Base-by-base conservation (phyloP, 192 early-diverging fungal species). In the Funneliformis geosporum region DNA sequence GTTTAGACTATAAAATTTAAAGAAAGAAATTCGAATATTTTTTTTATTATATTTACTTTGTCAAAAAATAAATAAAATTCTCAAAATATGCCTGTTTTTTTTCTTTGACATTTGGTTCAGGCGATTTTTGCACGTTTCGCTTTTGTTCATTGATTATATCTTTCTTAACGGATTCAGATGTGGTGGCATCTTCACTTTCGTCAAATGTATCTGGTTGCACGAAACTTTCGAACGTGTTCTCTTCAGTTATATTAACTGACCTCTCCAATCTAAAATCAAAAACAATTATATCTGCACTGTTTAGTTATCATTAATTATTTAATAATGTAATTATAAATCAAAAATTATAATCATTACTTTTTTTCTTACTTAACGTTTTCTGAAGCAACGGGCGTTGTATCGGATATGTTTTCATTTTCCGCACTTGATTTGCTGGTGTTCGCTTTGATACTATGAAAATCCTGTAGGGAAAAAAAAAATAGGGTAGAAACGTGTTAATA, bases 361-460 rank as follows among this genome's bases (percentile, higher is more conserved):
- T 12, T 16, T 25, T 65, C 28, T 25, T 27, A 33, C 28, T 33
- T 9, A 27, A 14, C 7, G 1, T 43, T 69, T 5, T 25, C 42
- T 69, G 67, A 42, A 43, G 40, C 28, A 5, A 12, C 9, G 0
- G 12, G 14, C 33, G n/a, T 69, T n/a, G 21, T 23, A 1, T 69
- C 42, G 50, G 50, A 55, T 43, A 21, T n/a, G 39, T 42, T 68
- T 0, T 68, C 39, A 33, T 2, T n/a, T 10, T 43, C n/a, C 33
- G 33, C 9, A n/a, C 5, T 10, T 10, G 39, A n/a, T 43, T 69
- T 42, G 21, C 18, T 67, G 21, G 65, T 42, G 21, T 18, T 67
- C 23, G 65, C 64, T 68, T 78, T 78, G 44, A 78, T 5, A 50
- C 76, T 78, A 68, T 78, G 76, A 39, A 62, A 60, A 40, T 38